Evolutionary conservation across 2,329 filamentous ascomycete genomes (phyloP).

Genomic region (Pseudocercospora pini-densiflorae): DNA sequence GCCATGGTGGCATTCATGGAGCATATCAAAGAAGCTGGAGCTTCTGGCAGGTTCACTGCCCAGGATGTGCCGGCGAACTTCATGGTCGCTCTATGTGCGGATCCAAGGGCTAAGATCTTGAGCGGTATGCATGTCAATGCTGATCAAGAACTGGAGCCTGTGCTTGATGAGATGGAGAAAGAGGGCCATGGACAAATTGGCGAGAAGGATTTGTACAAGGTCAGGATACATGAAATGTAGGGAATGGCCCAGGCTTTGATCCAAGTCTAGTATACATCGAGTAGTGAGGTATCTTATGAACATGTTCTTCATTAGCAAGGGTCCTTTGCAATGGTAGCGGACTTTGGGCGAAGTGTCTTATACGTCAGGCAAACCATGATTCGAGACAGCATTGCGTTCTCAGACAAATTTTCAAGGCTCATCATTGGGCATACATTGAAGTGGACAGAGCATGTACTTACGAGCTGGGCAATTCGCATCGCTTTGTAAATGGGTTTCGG

Average conservation of each 20-base stretch:
- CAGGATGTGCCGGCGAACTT: slow-evolving; percentile 19
- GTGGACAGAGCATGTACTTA: no score
- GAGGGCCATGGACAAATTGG: slow-evolving; percentile 24
- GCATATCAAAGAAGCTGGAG: slow-evolving; percentile 1
- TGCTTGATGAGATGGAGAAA: slow-evolving; percentile 28
- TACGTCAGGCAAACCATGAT: no score
- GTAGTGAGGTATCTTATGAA: background rate
- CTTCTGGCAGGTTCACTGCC: background rate
- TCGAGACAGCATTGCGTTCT: no score
- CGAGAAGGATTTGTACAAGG: slow-evolving; percentile 26
- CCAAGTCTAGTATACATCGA: no score
- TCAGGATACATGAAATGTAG: slow-evolving; percentile 16
- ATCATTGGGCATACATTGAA: no score
- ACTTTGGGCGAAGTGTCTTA: no score
- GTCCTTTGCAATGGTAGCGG: no score
- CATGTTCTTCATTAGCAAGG: no score
- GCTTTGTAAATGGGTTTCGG: no score
- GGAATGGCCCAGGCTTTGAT: background rate
- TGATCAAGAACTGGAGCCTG: slow-evolving; percentile 21
- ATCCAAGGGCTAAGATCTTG: slow-evolving; percentile 25
- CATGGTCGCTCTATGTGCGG: slow-evolving; percentile 28
- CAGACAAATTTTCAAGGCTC: no score
- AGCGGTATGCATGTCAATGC: slow-evolving; percentile 29
- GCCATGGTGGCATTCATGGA: slow-evolving; percentile 6
- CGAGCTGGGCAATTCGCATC: no score